Percentiles rank a stretch among this genome's conserved stretches.
phyloP scores from a whole-genome alignment of 2,329 filamentous ascomycete genomes.

The Calonectria hongkongensis region DNA sequence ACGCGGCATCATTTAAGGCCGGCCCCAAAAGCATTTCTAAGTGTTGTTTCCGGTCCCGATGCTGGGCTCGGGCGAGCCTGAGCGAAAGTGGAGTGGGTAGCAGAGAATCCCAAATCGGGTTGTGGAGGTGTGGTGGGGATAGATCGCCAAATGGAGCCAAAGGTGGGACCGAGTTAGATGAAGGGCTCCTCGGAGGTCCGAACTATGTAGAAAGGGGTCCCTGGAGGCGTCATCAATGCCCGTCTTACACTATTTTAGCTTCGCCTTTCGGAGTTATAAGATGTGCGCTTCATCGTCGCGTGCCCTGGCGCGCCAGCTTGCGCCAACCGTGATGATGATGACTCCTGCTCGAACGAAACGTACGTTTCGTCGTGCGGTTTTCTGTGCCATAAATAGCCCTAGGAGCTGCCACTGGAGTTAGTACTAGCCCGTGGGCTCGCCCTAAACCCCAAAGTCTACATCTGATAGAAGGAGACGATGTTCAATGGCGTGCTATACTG shows the following conservation, averaged over 20 bases:
- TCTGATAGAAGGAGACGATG: too few species aligned
- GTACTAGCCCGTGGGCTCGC: too few species aligned
- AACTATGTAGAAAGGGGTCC: neutral
- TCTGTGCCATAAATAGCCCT: too few species aligned
- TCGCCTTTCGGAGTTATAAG: neutral
- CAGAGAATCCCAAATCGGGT: conserved; percentile 25
- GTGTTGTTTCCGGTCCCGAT: conserved; percentile 34
- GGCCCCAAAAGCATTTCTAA: conserved; percentile 40
- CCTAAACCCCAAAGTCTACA: too few species aligned
- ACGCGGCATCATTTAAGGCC: conserved; percentile 31
- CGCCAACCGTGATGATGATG: neutral
- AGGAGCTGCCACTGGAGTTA: too few species aligned
- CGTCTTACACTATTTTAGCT: conserved; percentile 17
- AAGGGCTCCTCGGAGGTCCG: conserved; percentile 53
- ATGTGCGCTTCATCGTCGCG: neutral
- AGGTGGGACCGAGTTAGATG: conserved; percentile 33
- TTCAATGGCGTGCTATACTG: too few species aligned
- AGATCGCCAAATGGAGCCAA: conserved; percentile 27
- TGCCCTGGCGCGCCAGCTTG: neutral
- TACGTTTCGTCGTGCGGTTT: neutral
- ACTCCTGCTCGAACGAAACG: neutral
- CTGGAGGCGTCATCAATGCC: conserved; percentile 12
- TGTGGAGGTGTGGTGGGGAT: conserved; percentile 45
- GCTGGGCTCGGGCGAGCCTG: conserved; percentile 32
- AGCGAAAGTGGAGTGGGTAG: conserved; percentile 26